Evolutionary conservation across 441 rosid species (phyloP).

Genomic region (Pelargonium myrrhifolium): DNA sequence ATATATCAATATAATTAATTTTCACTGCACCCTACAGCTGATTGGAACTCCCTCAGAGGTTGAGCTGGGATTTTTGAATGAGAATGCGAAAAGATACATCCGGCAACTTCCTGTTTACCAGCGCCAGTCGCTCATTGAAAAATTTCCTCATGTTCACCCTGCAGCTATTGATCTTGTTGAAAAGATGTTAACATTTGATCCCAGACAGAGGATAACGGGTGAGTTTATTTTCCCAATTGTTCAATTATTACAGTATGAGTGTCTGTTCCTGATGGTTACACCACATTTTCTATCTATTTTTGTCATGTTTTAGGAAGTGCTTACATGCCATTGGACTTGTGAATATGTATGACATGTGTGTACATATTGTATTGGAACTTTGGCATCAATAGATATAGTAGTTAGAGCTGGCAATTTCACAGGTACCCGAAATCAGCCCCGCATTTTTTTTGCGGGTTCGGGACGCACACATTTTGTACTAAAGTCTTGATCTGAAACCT

Average conservation of each 20-base stretch:
- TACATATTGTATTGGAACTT: too few species aligned
- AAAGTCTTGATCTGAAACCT: too few species aligned
- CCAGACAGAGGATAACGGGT: conserved; percentile 86
- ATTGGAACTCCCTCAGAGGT: conserved; percentile 93
- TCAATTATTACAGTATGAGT: background rate
- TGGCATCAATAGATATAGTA: too few species aligned
- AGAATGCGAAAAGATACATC: conserved; percentile 79
- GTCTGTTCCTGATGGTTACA: background rate
- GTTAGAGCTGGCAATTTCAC: too few species aligned
- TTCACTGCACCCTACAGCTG: conserved; percentile 42
- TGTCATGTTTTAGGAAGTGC: background rate
- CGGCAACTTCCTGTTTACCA: conserved; percentile 61
- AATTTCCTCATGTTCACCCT: conserved; percentile 76
- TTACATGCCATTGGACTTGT: background rate
- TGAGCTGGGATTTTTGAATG: conserved; percentile 79
- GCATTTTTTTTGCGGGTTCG: too few species aligned
- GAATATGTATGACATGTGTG: too few species aligned
- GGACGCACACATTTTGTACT: too few species aligned
- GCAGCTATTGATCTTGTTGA: conserved; percentile 77
- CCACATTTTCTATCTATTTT: background rate
- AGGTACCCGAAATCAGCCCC: too few species aligned
- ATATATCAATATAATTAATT: background rate
- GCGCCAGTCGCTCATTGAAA: conserved; percentile 52
- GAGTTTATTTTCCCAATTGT: conserved; percentile 18
- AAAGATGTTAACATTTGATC: conserved; percentile 88